These are phyloP conservation scores for Dothistroma pini DNA, from an alignment of 2,329 filamentous ascomycete genomes.

Conservation along the genomic window DNA sequence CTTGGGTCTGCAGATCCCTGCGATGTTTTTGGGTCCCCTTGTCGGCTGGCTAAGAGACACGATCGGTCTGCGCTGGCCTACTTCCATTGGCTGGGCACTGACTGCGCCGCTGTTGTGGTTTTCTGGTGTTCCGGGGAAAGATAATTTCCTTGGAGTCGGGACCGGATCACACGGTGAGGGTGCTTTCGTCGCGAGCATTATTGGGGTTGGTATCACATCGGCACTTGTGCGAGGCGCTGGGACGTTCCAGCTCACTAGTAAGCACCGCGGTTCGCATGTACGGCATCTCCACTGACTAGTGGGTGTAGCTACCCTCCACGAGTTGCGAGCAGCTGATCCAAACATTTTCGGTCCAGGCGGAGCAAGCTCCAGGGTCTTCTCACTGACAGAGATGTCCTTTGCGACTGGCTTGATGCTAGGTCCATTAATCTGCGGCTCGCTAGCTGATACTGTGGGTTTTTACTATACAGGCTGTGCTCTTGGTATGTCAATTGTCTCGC, in stretches of 20 bases:
- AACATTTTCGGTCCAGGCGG: conserved; percentile 18
- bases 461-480: conserved; percentile 16
- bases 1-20: conserved; percentile 18
- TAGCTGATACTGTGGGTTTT: conserved; percentile 17
- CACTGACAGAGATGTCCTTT: conserved; percentile 20
- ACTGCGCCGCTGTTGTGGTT: conserved; percentile 19
- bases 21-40: conserved; percentile 17
- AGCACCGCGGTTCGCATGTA: too few relatives aligned
- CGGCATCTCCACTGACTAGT: too few relatives aligned
- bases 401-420: conserved; percentile 18
- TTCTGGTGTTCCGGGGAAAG: conserved; percentile 17
- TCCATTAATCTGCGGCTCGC: conserved; percentile 16
- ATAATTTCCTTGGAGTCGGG: conserved; percentile 14
- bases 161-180: conserved; percentile 10
- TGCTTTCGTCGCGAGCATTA: conserved; percentile 17
- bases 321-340: conserved; percentile 14
- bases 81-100: conserved; percentile 16
- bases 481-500: conserved; percentile 9
- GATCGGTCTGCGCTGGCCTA: conserved; percentile 18
- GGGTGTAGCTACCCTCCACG: conserved; percentile 7
- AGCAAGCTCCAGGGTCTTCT: conserved; percentile 17
- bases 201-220: conserved; percentile 13
- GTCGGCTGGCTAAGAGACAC: conserved; percentile 20
- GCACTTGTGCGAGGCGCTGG: conserved; percentile 18
- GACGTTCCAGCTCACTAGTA: conserved; percentile 16